A percentile compares a stretch with the other conserved stretches of the same genome.
These are phyloP conservation scores for Zymoseptoria crescenta DNA, from an alignment of 2,329 filamentous ascomycete species.

Conservation along the genomic window DNA sequence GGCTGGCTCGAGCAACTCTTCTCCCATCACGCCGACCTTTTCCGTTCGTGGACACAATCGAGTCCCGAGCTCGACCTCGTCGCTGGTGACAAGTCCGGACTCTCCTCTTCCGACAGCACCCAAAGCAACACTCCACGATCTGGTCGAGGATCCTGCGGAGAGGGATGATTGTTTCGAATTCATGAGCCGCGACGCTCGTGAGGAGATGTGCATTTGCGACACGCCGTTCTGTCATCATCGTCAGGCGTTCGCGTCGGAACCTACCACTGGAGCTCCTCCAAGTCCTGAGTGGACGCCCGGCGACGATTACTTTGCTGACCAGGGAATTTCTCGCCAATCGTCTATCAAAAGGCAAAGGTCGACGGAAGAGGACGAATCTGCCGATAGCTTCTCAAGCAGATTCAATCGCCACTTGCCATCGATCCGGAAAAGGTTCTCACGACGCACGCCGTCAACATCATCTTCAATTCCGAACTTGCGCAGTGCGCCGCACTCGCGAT, in stretches of 20 bases:
- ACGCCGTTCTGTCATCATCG: conserved; percentile 52
- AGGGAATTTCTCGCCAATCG: conserved; percentile 42
- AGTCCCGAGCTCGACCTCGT: conserved; percentile 70
- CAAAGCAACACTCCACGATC: conserved; percentile 66
- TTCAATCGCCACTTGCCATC: conserved; percentile 46
- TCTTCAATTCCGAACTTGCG: conserved; percentile 21
- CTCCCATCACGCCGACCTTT: conserved; percentile 65
- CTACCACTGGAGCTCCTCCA: conserved; percentile 1
- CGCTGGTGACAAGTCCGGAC: conserved; percentile 58
- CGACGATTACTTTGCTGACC: conserved; percentile 51
- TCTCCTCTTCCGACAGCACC: conserved; percentile 45
- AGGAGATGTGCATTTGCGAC: conserved; percentile 62
- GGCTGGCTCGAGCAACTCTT: conserved; percentile 54
- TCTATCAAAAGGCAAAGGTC: conserved; percentile 50
- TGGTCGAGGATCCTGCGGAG: conserved; percentile 75
- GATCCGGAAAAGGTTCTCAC: conserved; percentile 47
- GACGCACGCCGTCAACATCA: conserved; percentile 36
- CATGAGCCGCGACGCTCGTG: conserved; percentile 33
- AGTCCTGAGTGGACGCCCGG: conserved; percentile 26
- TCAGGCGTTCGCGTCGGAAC: conserved; percentile 6
- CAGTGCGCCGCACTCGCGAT: conserved; percentile 32
- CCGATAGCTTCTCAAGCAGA: conserved; percentile 56
- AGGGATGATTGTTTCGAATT: conserved; percentile 52
- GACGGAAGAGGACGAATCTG: conserved; percentile 47
- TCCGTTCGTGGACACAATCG: conserved; percentile 55